Evolutionary conservation across 2,329 filamentous ascomycete species (phyloP), one percentile per base, ranked within the genome.

Genomic region (Hypoxylon sp.): DNA sequence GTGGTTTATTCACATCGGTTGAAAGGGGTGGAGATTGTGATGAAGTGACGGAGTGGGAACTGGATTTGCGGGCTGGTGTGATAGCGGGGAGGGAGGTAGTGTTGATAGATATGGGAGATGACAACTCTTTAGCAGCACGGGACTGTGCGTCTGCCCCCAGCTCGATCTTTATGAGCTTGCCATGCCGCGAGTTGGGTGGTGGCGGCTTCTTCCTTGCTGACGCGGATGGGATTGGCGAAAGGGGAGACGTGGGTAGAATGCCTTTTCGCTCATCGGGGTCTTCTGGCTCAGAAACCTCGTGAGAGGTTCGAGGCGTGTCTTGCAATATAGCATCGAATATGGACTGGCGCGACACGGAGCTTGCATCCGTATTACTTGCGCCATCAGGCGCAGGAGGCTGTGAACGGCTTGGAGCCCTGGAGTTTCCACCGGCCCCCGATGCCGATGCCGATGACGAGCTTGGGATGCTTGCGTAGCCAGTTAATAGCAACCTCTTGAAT

Each of bases 401-500:
- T 48, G 72, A 67, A 55, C 67, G 70, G 69, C 70, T 67, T 28
- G 46, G 36, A 33, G n/a, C 61, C 65, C 59, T 67, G 36, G 69
- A 67, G 24, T 64, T 56, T 54, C 61, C 69, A 52, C 60, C 54
- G 8, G 69, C 30, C 28, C 74, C 71, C 4, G 75, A 64, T 30
- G 73, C 70, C 66, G 74, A 77, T 65, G 75, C 67, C 30, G 64
- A 61, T 9, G 64, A 54, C 49, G 64, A 70, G 44, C 32, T 71
- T 28, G 74, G 61, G 45, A 76, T 65, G 42, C 79, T 84, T 33
- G 85, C 75, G 71, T 88, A 87, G 18, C 92, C 92, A 0, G 91
- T 96, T 80, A 96, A 82, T 49, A 96, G 83, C 65, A 96, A 79
- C 63, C 89, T 85, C 73, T 89, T 89, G 79, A 96, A 96, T 6